phyloP scores from a whole-genome alignment of 768 basidiomycete genomes.

The Xanthoconium purpureum region DNA sequence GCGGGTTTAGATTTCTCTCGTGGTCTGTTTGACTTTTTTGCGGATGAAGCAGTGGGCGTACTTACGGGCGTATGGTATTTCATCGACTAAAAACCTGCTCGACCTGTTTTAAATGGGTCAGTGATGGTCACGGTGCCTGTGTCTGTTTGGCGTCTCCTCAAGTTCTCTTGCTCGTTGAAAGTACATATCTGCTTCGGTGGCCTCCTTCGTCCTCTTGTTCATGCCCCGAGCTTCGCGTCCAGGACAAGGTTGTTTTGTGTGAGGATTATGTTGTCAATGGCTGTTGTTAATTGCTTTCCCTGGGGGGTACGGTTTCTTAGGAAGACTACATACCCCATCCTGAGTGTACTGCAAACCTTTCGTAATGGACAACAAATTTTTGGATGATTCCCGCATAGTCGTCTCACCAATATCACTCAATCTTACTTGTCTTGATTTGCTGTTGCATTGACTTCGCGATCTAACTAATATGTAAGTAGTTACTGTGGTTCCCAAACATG shows the following conservation, averaged over 20 bases:
- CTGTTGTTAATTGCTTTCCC: background rate
- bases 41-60: conserved; percentile 44
- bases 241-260: background rate
- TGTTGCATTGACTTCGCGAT: too few relatives aligned
- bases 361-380: background rate
- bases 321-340: background rate
- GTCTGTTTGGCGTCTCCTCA: background rate
- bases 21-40: conserved; percentile 65
- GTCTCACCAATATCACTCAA: background rate
- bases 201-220: conserved; percentile 4
- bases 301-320: background rate
- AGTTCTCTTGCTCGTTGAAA: background rate
- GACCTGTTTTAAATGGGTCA: background rate
- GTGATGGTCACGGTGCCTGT: background rate
- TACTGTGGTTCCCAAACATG: too few relatives aligned
- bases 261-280: background rate
- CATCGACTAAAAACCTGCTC: conserved; percentile 24
- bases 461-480: too few relatives aligned
- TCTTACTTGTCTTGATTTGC: background rate
- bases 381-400: background rate
- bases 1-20: conserved; percentile 66
- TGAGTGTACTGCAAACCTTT: background rate
- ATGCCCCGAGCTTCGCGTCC: background rate
- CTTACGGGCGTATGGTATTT: conserved; percentile 61
- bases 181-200: background rate